A percentile compares a stretch with the other conserved stretches of the same genome.
phyloP scores from a whole-genome alignment of 257 asterid genomes.

The Forsythia viridissima region DNA sequence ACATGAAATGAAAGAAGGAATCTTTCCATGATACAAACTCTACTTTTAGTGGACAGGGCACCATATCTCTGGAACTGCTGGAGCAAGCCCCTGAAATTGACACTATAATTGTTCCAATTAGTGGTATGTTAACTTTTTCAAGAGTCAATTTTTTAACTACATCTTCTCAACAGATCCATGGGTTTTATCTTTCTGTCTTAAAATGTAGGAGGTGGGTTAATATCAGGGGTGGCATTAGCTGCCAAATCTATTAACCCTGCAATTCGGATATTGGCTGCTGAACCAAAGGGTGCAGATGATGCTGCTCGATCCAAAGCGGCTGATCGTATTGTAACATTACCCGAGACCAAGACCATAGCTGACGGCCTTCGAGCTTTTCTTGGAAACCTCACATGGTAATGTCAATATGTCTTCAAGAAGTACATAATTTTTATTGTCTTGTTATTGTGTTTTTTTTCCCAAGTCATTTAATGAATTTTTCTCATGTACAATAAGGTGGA shows the following conservation, averaged over 20 bases:
- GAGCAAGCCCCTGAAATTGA: slow-evolving; percentile 78
- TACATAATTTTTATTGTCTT: not conserved
- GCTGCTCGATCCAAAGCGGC: slow-evolving; percentile 74
- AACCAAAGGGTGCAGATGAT: slow-evolving; percentile 94
- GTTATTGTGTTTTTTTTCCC: too few species aligned
- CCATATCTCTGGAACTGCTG: slow-evolving; percentile 79
- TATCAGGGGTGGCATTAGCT: slow-evolving; percentile 91
- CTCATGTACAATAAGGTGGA: not conserved
- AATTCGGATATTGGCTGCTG: slow-evolving; percentile 76
- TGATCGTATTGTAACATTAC: slow-evolving; percentile 61
- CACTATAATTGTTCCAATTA: slow-evolving; percentile 80
- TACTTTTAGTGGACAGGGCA: slow-evolving; percentile 86
- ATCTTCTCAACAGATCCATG: slow-evolving; percentile 9
- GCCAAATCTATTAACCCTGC: slow-evolving; percentile 83
- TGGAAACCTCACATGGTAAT: slow-evolving; percentile 87
- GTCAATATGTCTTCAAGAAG: not conserved
- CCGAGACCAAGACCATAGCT: slow-evolving; percentile 80
- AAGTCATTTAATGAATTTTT: too few species aligned
- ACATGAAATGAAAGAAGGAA: not conserved
- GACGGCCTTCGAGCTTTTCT: slow-evolving; percentile 94
- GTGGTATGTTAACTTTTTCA: slow-evolving; percentile 51
- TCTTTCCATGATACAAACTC: slow-evolving; percentile 4
- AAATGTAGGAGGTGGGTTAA: slow-evolving; percentile 82
- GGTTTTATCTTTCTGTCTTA: slow-evolving; percentile 9
- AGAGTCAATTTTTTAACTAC: slow-evolving; percentile 9